A percentile compares a stretch with the other conserved stretches of the same genome.
phyloP scores from a whole-genome alignment of 768 basidiomycete genomes.

The Rhodotorula graminis region DNA sequence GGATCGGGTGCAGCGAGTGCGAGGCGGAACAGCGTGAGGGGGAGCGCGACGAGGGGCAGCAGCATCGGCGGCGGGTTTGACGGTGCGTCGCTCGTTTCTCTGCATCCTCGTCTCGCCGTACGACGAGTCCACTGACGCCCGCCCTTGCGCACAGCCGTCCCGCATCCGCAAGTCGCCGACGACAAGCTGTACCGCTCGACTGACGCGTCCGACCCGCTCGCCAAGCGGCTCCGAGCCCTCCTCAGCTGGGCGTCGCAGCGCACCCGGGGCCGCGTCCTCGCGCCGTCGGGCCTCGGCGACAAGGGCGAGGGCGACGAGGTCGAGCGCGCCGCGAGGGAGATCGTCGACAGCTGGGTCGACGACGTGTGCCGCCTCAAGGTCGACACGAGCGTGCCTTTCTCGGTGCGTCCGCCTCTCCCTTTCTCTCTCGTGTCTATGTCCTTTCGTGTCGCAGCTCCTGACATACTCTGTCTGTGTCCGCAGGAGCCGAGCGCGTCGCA shows the following conservation, averaged over 20 bases:
- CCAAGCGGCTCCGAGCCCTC: constrained; percentile 21
- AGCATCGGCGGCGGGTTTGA: constrained; percentile 29
- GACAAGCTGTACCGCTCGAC: constrained; percentile 37
- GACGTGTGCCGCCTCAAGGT: constrained; percentile 23
- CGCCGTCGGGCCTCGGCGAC: too few relatives aligned
- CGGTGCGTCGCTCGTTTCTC: background rate
- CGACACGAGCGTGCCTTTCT: constrained; percentile 26
- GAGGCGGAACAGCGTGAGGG: constrained; percentile 21
- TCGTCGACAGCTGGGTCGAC: constrained; percentile 22
- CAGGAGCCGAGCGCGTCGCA: constrained; percentile 5
- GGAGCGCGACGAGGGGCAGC: constrained; percentile 29
- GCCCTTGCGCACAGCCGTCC: constrained; percentile 9
- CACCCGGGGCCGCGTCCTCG: constrained; percentile 6
- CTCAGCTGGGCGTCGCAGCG: constrained; percentile 36
- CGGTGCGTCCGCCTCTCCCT: constrained; percentile 1
- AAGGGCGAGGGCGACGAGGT: background rate
- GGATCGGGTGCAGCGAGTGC: background rate
- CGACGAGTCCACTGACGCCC: background rate
- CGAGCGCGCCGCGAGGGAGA: constrained; percentile 9
- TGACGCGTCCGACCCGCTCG: constrained; percentile 22
- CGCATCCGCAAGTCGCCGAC: constrained; percentile 30
- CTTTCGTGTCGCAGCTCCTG: background rate
- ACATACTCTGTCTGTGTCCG: background rate
- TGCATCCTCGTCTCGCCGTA: background rate
- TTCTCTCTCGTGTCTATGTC: too few relatives aligned